Evolutionary conservation across 2,329 filamentous ascomycete species (phyloP), one percentile per base, ranked within the genome.

Genomic region (Metarhizium brunneum): DNA sequence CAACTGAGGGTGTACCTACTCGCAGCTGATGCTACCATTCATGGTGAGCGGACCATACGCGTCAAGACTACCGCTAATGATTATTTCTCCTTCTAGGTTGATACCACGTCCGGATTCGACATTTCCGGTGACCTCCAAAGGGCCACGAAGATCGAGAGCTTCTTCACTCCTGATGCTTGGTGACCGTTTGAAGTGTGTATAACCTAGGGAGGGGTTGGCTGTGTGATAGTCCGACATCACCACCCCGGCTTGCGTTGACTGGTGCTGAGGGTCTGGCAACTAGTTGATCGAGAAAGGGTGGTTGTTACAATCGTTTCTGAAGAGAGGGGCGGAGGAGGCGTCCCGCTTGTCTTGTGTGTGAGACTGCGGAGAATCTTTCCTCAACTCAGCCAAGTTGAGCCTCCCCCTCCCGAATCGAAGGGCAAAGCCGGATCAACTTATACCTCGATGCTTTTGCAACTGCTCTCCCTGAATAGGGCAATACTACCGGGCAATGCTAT

Each of bases 21-120:
- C 67, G 69, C 73, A 76, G 14, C 64, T 71, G 57, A 78, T 57
- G 51, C 65, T 73, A 40, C 76, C 76, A 18, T 69, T 68, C 32
- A 77, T 66, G 4, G 68, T 66, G 42, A 78, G 69, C 54, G 66
- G 65, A 3, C 75, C 75, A 52, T 78, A 78, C 11, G 75, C 75
- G 57, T 79, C 75, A 35, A 78, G 68, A 53, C 69, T 70, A 35
- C 75, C 75, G 4, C 65, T 65, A n/a, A 79, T 67, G 18, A 67
- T 64, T 47, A 79, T 70, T 54, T 77, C 72, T 3, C 75, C 76
- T 4, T 69, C 63, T 30, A 80, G 69, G 14, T 64, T 69, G 52
- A 80, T 71, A 32, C 70, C 71, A 6, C 75, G 71, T 53, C 73
- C 74, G 6, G 72, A 75, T 58, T 72, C 71, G 61, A 81, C 73